These are phyloP conservation scores for Caryopteris hybrid DNA, from an alignment of 305 asterid genomes.

Conservation along the genomic window DNA sequence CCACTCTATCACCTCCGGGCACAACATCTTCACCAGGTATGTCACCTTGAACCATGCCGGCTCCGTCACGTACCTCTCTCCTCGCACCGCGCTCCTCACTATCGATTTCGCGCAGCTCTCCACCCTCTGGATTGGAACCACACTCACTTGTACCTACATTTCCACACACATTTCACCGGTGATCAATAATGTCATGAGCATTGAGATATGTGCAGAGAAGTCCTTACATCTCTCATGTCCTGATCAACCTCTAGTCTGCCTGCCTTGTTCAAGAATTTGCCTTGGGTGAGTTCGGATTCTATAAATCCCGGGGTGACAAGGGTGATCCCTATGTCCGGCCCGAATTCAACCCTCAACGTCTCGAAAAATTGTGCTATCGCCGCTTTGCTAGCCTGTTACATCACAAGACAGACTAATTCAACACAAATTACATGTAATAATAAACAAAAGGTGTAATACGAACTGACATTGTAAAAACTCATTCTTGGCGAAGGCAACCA, in stretches of 20 bases:
- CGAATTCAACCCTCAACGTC: slow-evolving; percentile 69
- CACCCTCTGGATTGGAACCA: slow-evolving; percentile 39
- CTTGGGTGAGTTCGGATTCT: slow-evolving; percentile 67
- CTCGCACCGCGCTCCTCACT: slow-evolving; percentile 46
- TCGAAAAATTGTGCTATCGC: slow-evolving; percentile 77
- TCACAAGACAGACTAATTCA: neutral
- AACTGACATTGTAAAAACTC: slow-evolving; percentile 58
- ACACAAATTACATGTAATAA: neutral
- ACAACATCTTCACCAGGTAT: slow-evolving; percentile 45
- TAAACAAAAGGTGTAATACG: neutral
- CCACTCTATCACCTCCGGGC: slow-evolving; percentile 65
- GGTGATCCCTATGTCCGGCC: slow-evolving; percentile 61
- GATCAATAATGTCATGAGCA: too few species aligned
- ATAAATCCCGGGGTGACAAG: slow-evolving; percentile 62
- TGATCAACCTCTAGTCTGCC: slow-evolving; percentile 46
- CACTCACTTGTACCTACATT: slow-evolving; percentile 44
- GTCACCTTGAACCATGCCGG: slow-evolving; percentile 59
- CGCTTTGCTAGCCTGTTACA: slow-evolving; percentile 78
- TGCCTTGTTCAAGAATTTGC: slow-evolving; percentile 42
- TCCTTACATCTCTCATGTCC: slow-evolving; percentile 60
- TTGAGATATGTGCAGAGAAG: too few species aligned
- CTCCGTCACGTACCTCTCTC: slow-evolving; percentile 60
- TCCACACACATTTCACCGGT: too few species aligned
- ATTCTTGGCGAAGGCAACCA: slow-evolving; percentile 79
- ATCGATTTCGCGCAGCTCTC: slow-evolving; percentile 61